These are phyloP conservation scores for Neophaeococcomyces aloes DNA, from an alignment of 2,329 filamentous ascomycete genomes.

Conservation along the genomic window DNA sequence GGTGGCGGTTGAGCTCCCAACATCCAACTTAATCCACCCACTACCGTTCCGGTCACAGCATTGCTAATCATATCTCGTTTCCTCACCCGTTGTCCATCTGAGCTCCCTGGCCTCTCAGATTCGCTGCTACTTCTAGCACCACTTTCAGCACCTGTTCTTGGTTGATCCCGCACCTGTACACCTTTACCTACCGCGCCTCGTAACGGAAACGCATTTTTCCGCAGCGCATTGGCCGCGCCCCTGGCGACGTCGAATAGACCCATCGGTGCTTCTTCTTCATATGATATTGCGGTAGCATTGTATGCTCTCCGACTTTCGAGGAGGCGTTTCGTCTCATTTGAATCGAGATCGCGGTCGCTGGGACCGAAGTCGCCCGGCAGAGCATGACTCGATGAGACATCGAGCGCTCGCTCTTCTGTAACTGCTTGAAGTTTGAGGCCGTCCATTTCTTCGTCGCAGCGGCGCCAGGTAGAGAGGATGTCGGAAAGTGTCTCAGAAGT, in stretches of 20 bases:
- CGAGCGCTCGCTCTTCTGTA: conserved; percentile 48
- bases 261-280: conserved; percentile 38
- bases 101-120: conserved; percentile 1
- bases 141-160: neutral
- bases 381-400: conserved; percentile 41
- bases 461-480: conserved; percentile 52
- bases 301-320: conserved; percentile 28
- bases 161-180: conserved; percentile 1
- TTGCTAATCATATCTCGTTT: conserved; percentile 50
- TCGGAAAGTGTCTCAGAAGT: conserved; percentile 46
- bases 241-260: conserved; percentile 43
- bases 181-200: conserved; percentile 12
- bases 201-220: conserved; percentile 37
- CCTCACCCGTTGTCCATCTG: conserved; percentile 28
- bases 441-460: conserved; percentile 51
- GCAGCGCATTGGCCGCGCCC: conserved; percentile 39
- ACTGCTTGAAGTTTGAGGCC: conserved; percentile 44
- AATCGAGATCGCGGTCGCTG: conserved; percentile 34
- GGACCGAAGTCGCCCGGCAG: conserved; percentile 37
- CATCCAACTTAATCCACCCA: conserved; percentile 55
- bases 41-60: conserved; percentile 52
- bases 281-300: conserved; percentile 15
- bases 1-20: conserved; percentile 46
- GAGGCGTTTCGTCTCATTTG: conserved; percentile 34
- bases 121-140: conserved; percentile 7